Evolutionary conservation across 805 yeast genomes (phyloP).

Genomic region (Kregervanrija pseudodelftensis): DNA sequence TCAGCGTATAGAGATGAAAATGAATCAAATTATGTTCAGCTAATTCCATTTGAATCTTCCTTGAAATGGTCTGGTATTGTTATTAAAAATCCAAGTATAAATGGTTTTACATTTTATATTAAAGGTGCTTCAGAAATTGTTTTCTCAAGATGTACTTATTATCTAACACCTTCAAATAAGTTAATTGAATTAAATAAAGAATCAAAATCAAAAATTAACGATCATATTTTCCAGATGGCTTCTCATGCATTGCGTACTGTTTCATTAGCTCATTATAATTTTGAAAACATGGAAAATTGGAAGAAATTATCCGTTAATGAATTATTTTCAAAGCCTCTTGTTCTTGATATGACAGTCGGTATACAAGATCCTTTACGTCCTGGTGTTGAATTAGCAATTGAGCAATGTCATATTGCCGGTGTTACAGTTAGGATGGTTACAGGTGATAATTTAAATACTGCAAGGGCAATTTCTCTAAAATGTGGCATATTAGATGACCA

Average conservation of each 20-base stretch:
- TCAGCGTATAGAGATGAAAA: constrained; percentile 36
- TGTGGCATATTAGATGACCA: constrained; percentile 70
- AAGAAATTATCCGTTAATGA: constrained; percentile 2
- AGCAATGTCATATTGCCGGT: constrained; percentile 82
- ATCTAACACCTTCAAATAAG: not conserved
- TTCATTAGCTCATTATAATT: constrained; percentile 78
- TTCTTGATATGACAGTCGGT: constrained; percentile 75
- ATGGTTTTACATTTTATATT: constrained; percentile 52
- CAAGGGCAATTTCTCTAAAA: constrained; percentile 79
- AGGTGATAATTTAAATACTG: constrained; percentile 91
- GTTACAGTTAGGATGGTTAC: constrained; percentile 97
- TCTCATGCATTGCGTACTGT: constrained; percentile 79
- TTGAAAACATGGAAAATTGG: constrained; percentile 44
- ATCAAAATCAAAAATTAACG: constrained; percentile 21
- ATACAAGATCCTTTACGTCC: constrained; percentile 90
- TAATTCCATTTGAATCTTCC: constrained; percentile 85
- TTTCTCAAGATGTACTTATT: constrained; percentile 46
- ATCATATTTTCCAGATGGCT: constrained; percentile 46
- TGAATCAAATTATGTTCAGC: constrained; percentile 46
- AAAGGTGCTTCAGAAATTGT: constrained; percentile 97
- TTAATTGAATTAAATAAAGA: not conserved
- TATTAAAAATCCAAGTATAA: constrained; percentile 34
- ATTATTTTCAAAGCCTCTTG: constrained; percentile 23
- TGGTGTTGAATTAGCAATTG: constrained; percentile 87
- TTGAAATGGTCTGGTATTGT: constrained; percentile 91